These are phyloP conservation scores for Macrolepiota dolichaula DNA, from an alignment of 768 basidiomycete genomes.

Conservation along the genomic window DNA sequence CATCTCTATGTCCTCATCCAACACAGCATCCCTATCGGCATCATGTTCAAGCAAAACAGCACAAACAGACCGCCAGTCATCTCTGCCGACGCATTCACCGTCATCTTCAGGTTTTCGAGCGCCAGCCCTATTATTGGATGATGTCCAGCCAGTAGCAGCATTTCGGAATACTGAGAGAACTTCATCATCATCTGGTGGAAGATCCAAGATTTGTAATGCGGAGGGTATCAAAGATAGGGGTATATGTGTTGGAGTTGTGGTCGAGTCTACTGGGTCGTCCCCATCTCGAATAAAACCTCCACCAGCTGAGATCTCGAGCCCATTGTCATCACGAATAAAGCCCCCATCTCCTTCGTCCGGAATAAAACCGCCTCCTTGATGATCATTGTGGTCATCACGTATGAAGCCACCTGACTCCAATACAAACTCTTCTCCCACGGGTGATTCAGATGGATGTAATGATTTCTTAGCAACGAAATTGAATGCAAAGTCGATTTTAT, in stretches of 20 bases:
- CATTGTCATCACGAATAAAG: slow-evolving; percentile 13
- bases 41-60: slow-evolving; percentile 61
- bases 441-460: neutral
- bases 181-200: slow-evolving; percentile 72
- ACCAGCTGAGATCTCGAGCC: slow-evolving; percentile 5
- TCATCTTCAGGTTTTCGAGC: slow-evolving; percentile 15
- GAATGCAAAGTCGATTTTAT: slow-evolving; percentile 14
- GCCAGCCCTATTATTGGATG: slow-evolving; percentile 17
- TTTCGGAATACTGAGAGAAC: slow-evolving; percentile 70
- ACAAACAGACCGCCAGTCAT: slow-evolving; percentile 82
- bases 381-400: slow-evolving; percentile 9
- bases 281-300: slow-evolving; percentile 31
- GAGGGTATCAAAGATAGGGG: slow-evolving; percentile 53
- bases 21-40: slow-evolving; percentile 20
- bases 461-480: neutral
- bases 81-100: slow-evolving; percentile 45
- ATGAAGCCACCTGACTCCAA: slow-evolving; percentile 5
- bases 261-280: slow-evolving; percentile 12
- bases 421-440: neutral
- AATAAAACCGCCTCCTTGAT: slow-evolving; percentile 17
- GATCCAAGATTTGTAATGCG: slow-evolving; percentile 60
- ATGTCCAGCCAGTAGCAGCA: slow-evolving; percentile 71
- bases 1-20: slow-evolving; percentile 15
- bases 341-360: slow-evolving; percentile 14
- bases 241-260: slow-evolving; percentile 30